phyloP scores from a whole-genome alignment of 2,329 filamentous ascomycete species.

The Leptographium radiaticola region DNA sequence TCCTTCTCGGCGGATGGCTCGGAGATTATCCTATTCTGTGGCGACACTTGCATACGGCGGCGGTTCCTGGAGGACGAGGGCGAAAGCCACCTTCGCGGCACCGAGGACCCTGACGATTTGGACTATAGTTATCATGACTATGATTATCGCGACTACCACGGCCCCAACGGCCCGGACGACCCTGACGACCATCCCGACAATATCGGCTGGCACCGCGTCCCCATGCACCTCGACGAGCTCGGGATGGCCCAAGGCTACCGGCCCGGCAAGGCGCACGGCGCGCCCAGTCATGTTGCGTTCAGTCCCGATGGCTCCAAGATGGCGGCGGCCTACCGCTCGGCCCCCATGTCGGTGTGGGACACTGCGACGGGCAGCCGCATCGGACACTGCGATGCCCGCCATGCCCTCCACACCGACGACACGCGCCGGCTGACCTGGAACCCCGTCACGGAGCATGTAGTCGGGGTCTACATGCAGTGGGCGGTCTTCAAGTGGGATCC shows the following conservation, averaged over 20 bases:
- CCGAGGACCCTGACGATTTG: no score
- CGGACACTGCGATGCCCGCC: neutral
- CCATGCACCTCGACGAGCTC: neutral
- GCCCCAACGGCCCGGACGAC: no score
- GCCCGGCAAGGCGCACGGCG: no score
- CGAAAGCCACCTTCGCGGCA: no score
- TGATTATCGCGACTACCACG: no score
- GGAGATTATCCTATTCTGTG: neutral
- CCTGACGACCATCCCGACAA: no score
- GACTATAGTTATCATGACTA: no score
- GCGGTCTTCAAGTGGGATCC: neutral
- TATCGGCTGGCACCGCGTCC: neutral
- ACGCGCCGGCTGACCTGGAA: neutral
- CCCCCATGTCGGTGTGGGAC: neutral
- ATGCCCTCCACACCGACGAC: neutral
- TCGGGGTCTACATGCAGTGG: neutral
- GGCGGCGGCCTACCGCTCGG: neutral
- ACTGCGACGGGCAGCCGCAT: neutral
- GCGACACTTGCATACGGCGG: neutral
- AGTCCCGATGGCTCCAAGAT: neutral
- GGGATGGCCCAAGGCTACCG: neutral
- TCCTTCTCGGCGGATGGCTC: neutral
- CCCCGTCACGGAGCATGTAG: neutral
- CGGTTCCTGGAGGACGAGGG: neutral
- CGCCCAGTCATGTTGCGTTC: neutral